Evolutionary conservation across 2,329 filamentous ascomycete species (phyloP).

Genomic region (Ophiosphaerella narmari): DNA sequence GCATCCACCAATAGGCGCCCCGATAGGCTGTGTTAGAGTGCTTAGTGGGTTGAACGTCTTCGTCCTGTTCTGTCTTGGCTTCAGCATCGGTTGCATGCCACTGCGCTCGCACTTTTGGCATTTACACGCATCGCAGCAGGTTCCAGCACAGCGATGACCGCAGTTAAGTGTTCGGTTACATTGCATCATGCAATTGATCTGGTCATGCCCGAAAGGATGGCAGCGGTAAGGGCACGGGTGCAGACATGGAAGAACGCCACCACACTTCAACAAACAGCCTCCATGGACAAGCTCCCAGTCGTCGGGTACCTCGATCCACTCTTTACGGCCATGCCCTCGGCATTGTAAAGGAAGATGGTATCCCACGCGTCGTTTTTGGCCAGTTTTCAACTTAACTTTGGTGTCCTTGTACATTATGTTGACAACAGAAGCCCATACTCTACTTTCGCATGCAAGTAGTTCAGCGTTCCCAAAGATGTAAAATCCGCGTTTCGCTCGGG

Average conservation of each 20-base stretch:
- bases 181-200: slow-evolving; percentile 41
- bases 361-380: slow-evolving; percentile 48
- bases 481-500: slow-evolving; percentile 75
- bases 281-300: slow-evolving; percentile 39
- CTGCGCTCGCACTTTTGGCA: slow-evolving; percentile 34
- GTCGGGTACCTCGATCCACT: slow-evolving; percentile 51
- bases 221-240: slow-evolving; percentile 42
- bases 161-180: slow-evolving; percentile 26
- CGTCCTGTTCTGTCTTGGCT: slow-evolving; percentile 12
- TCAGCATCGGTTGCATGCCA: slow-evolving; percentile 33
- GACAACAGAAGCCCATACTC: slow-evolving; percentile 58
- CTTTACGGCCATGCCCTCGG: slow-evolving; percentile 59
- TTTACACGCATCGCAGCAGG: slow-evolving; percentile 37
- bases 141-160: slow-evolving; percentile 33
- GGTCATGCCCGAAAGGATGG: slow-evolving; percentile 39
- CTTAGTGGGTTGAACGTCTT: too few species aligned
- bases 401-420: slow-evolving; percentile 51
- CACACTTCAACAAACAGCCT: slow-evolving; percentile 35
- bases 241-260: slow-evolving; percentile 36
- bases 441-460: slow-evolving; percentile 54
- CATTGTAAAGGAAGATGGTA: slow-evolving; percentile 68
- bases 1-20: slow-evolving; percentile 10
- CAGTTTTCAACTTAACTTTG: slow-evolving; percentile 34
- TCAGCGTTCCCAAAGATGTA: slow-evolving; percentile 82
- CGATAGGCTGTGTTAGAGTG: too few species aligned